These are phyloP conservation scores for Vitis rotundifolia DNA, from an alignment of 164 flowering plant species.

Conservation along the genomic window DNA sequence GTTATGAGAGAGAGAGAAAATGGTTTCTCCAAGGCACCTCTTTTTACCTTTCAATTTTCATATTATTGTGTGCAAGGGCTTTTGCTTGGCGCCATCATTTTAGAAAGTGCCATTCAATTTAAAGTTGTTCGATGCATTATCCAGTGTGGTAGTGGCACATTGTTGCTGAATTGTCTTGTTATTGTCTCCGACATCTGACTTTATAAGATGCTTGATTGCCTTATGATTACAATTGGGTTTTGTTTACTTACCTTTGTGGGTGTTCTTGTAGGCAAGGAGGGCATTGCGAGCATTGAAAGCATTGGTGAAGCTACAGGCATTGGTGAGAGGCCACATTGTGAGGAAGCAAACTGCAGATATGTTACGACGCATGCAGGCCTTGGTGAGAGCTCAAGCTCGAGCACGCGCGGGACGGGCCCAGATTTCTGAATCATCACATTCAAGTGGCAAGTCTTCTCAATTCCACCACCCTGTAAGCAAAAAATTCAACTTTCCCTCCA, in stretches of 20 bases:
- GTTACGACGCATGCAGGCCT: conserved; percentile 47
- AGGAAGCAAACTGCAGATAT: conserved; percentile 54
- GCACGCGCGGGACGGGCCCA: conserved; percentile 45
- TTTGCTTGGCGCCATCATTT: conserved; percentile 18
- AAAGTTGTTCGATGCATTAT: neutral
- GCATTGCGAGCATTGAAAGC: conserved; percentile 67
- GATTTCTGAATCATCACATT: conserved; percentile 37
- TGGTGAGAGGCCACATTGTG: conserved; percentile 67
- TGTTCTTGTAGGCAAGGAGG: conserved; percentile 48
- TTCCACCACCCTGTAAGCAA: conserved; percentile 33
- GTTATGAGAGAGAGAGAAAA: too few species aligned
- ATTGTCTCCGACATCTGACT: neutral
- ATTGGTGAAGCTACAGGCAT: conserved; percentile 66
- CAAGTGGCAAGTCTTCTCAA: conserved; percentile 45
- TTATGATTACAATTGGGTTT: neutral
- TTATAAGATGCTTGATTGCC: neutral
- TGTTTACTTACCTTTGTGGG: neutral
- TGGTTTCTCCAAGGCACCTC: conserved; percentile 2
- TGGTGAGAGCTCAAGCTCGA: conserved; percentile 53
- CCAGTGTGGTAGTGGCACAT: neutral
- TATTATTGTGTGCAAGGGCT: neutral
- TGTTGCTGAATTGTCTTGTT: neutral
- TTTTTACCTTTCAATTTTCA: neutral
- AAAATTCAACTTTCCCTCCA: conserved; percentile 7
- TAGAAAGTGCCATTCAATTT: neutral